Evolutionary conservation across 176 grass and related monocot genomes (phyloP), one percentile per base, ranked within the genome.

Genomic region (Elymus sibiricus): DNA sequence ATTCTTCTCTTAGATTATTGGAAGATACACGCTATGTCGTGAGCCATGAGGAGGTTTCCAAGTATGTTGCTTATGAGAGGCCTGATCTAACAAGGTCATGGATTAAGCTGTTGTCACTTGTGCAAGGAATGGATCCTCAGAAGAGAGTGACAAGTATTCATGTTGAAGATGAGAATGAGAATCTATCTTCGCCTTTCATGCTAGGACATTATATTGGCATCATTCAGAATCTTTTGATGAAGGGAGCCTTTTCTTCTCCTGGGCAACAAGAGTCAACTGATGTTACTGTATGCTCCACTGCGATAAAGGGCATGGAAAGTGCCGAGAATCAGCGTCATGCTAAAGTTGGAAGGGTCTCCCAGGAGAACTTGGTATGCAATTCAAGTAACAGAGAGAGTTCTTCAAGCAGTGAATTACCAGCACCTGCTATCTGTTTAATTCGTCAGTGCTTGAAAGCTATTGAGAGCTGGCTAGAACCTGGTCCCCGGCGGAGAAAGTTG

Each of bases 121-220:
- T 94, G 56, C 97, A 99, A 93, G 92, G 90, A 82, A 97, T 99
- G 94, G 92, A 99, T 81, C 79, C 92, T 79, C 94, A 94, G 66
- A 99, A 99, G 75, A 85, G 92, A 72, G 92, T 91, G 39, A 97
- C 92, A 26, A 90, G 89, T 69, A 89, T 89, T 87, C 90, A 94
- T 62, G 91, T 80, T 47, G 97, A 99, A 82, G 97, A 99, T 55
- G 94, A 99, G 78, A 94, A 99, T 76, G 94, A 99, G 40, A 91
- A 94, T 76, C 88, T 97, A 81, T 75, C 87, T 74, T 49, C 92
- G 1, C 88, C 97, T 40, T 99, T 99, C 26, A 42, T 93, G 70
- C 79, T 99, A 70, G 94, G 94, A 55, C 92, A 92, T 17, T 91
- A 87, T 87, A 44, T 97, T 87, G 92, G 94, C 26, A 83, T 87